A percentile compares a stretch with the other conserved stretches of the same genome.
Evolutionary conservation across 768 basidiomycete genomes (phyloP).

Genomic region (Agaricus subrufescens): DNA sequence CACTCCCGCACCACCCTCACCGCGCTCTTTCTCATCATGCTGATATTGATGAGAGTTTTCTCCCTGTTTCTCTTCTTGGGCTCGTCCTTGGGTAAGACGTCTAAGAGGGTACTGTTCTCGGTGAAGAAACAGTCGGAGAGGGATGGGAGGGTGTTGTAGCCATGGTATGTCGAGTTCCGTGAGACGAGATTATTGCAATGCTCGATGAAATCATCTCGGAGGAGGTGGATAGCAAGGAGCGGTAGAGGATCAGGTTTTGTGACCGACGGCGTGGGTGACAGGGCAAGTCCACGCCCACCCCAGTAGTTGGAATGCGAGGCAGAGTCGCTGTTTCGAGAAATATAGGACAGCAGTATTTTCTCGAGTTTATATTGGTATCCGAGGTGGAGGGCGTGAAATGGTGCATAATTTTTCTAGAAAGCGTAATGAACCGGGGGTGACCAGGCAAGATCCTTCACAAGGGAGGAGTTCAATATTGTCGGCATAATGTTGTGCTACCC

Average conservation of each 20-base stretch:
- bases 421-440: conserved; percentile 53
- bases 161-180: conserved; percentile 38
- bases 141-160: conserved; percentile 49
- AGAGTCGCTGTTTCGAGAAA: conserved; percentile 4
- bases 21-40: conserved; percentile 43
- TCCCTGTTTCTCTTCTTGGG: conserved; percentile 28
- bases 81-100: conserved; percentile 17
- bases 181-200: conserved; percentile 43
- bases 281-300: background rate
- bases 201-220: conserved; percentile 48
- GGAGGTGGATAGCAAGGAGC: conserved; percentile 52
- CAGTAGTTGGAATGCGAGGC: background rate
- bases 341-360: conserved; percentile 12
- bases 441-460: conserved; percentile 53
- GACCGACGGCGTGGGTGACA: background rate
- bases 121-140: conserved; percentile 41
- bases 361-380: conserved; percentile 1
- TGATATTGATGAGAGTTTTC: conserved; percentile 50
- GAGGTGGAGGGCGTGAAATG: conserved; percentile 24
- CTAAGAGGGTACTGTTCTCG: background rate
- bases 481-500: conserved; percentile 43
- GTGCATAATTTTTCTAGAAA: conserved; percentile 38
- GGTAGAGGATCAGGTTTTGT: conserved; percentile 23
- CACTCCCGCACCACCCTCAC: conserved; percentile 23
- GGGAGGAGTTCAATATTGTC: conserved; percentile 40